Evolutionary conservation across 2,329 filamentous ascomycete genomes (phyloP).

Genomic region (Stagonosporopsis cucurbitacearum): DNA sequence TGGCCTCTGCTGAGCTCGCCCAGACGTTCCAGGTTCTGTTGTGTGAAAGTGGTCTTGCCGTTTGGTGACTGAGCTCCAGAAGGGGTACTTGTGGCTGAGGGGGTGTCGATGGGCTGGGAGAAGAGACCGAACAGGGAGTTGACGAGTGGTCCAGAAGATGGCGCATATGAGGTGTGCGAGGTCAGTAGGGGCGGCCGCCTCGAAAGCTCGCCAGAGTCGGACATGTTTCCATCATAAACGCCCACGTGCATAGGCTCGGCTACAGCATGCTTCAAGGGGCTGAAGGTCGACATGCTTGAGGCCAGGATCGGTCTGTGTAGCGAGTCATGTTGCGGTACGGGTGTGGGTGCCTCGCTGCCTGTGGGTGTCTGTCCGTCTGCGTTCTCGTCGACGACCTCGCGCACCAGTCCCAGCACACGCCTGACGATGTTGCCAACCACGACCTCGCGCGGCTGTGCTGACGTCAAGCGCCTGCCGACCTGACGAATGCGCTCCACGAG

Average conservation of each 20-base stretch:
- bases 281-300: conserved; percentile 56
- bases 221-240: conserved; percentile 39
- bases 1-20: conserved; percentile 46
- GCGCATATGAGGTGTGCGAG: conserved; percentile 68
- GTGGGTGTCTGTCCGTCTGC: conserved; percentile 66
- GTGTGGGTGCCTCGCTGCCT: conserved; percentile 61
- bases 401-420: conserved; percentile 85
- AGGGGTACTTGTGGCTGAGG: conserved; percentile 57
- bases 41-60: conserved; percentile 48
- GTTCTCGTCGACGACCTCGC: conserved; percentile 87
- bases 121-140: conserved; percentile 90
- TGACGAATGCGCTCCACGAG: conserved; percentile 81
- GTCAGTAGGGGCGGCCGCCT: conserved; percentile 67
- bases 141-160: conserved; percentile 57
- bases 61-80: conserved; percentile 60
- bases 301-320: conserved; percentile 46
- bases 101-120: conserved; percentile 67
- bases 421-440: conserved; percentile 94
- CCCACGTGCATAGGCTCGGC: conserved; percentile 45
- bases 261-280: conserved; percentile 54
- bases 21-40: conserved; percentile 49
- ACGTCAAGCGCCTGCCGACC: conserved; percentile 77
- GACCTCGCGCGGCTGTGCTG: conserved; percentile 87
- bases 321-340: conserved; percentile 37
- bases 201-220: conserved; percentile 45